Conservation (phyloP, 768 basidiomycete genomes). For the Auricularia heimuer region DNA sequence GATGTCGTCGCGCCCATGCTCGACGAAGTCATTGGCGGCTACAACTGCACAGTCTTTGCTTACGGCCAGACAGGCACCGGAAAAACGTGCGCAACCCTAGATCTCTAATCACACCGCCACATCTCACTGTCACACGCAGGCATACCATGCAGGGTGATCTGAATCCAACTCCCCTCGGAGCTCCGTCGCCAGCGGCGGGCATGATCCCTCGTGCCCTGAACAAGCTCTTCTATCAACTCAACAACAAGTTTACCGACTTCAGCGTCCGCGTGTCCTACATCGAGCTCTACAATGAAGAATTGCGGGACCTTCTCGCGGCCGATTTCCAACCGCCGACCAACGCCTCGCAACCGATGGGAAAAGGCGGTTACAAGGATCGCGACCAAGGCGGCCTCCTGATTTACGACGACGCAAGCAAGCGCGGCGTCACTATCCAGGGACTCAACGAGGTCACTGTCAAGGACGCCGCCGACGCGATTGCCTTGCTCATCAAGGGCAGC, state of each 20-base stretch:
- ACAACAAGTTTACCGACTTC: conserved; percentile 66
- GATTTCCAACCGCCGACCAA: conserved; percentile 63
- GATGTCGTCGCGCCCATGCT: conserved; percentile 91
- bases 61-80: conserved; percentile 99
- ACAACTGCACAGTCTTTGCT: conserved; percentile 95
- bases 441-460: conserved; percentile 83
- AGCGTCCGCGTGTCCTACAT: conserved; percentile 90
- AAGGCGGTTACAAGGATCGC: conserved; percentile 34
- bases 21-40: conserved; percentile 87
- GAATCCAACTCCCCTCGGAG: conserved; percentile 69
- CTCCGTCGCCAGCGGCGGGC: conserved; percentile 81
- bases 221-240: conserved; percentile 82
- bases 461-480: conserved; percentile 73
- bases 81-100: conserved; percentile 64
- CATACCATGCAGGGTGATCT: conserved; percentile 99
- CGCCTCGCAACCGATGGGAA: conserved; percentile 66
- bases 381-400: conserved; percentile 64
- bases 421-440: conserved; percentile 89
- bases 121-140: conserved; percentile 13
- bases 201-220: conserved; percentile 94
- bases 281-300: conserved; percentile 96
- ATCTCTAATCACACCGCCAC: no score
- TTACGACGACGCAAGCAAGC: conserved; percentile 84
- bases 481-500: conserved; percentile 80
- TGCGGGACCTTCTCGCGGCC: conserved; percentile 79